Conservation (phyloP, 176 grass and related monocot genomes). For the Avena eriantha region DNA sequence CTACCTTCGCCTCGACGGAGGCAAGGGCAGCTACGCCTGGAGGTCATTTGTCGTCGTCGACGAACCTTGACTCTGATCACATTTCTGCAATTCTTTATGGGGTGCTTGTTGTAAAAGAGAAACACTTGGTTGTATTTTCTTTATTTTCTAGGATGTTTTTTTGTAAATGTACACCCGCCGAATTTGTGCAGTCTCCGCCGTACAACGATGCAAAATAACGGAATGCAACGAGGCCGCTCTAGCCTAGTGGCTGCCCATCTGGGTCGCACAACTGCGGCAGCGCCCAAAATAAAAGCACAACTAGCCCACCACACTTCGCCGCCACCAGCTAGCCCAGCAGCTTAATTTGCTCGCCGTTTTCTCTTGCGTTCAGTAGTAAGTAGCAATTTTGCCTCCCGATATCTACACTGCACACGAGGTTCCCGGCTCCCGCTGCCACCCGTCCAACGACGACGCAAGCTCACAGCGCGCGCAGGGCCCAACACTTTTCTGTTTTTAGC, state of each 20-base stretch:
- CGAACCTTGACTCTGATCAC: no score
- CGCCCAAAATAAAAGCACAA: constrained; percentile 16
- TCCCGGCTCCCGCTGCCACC: constrained; percentile 1
- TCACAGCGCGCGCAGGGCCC: constrained; percentile 11
- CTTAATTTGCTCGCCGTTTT: constrained; percentile 9
- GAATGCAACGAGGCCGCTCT: background rate
- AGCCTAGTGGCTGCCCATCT: background rate
- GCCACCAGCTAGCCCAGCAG: background rate
- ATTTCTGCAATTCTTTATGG: no score
- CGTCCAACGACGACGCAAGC: background rate
- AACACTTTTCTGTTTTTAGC: background rate
- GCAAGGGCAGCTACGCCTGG: no score
- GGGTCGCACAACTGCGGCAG: background rate
- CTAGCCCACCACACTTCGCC: constrained; percentile 11
- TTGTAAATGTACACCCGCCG: no score
- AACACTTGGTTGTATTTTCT: no score
- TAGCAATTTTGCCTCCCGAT: constrained; percentile 35
- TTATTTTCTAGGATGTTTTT: no score
- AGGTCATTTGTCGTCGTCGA: no score
- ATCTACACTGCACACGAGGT: background rate
- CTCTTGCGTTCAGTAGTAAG: background rate
- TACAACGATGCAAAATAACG: background rate
- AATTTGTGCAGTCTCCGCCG: no score
- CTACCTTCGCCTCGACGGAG: no score
- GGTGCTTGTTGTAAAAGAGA: no score